Conservation (phyloP, 345 rosid genomes). For the Melaleuca quinquenervia region DNA sequence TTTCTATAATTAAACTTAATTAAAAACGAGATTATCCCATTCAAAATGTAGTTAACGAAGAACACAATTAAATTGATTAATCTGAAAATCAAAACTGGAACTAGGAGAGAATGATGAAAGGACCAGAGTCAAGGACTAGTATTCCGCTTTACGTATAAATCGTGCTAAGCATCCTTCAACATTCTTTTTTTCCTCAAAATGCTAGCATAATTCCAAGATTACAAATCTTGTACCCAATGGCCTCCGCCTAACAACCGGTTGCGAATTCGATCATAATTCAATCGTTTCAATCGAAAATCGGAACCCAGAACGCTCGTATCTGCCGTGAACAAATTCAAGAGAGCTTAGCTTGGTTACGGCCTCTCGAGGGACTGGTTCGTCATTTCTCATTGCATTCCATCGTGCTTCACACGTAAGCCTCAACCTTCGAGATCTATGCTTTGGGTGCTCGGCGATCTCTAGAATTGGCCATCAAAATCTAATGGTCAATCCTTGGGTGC, state of each 20-base stretch:
- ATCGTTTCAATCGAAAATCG: not conserved
- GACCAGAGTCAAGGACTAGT: not conserved
- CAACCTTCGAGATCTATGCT: not conserved
- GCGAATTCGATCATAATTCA: not conserved
- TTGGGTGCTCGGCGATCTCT: not conserved
- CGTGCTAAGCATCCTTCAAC: not conserved
- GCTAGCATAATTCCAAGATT: not conserved
- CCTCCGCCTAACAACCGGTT: not conserved
- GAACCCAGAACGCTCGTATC: not conserved
- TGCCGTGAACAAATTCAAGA: rapidly evolving
- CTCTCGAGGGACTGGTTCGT: not conserved
- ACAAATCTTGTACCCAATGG: not conserved
- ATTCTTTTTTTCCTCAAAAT: not conserved
- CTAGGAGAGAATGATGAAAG: not conserved
- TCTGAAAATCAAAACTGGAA: not conserved
- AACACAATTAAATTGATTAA: not conserved
- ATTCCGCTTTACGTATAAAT: not conserved
- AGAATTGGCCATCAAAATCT: not conserved
- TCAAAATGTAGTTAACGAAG: not conserved
- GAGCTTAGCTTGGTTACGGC: not conserved
- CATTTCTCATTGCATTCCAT: not conserved
- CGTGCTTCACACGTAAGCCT: not conserved
- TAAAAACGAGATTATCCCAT: not conserved
- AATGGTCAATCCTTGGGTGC: not conserved
- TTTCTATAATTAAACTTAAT: not conserved